phyloP scores from a whole-genome alignment of 2,329 filamentous ascomycete genomes.

The Cladosporium oxysporum region DNA sequence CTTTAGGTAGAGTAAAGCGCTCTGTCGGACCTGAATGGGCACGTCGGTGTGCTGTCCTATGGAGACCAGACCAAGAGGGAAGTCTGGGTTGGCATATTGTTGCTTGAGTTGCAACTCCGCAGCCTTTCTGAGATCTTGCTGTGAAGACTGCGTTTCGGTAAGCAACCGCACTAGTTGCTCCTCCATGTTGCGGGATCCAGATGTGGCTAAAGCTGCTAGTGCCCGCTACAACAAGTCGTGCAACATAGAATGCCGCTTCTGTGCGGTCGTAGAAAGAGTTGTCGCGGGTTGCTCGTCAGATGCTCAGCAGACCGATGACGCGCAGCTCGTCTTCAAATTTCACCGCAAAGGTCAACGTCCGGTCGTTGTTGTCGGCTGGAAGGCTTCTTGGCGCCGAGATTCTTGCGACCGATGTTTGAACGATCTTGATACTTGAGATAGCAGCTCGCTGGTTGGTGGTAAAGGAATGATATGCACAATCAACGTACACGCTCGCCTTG shows the following conservation, averaged over 20 bases:
- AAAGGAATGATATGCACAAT: not conserved
- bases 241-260: constrained; percentile 24
- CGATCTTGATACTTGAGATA: not conserved
- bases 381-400: constrained; percentile 14
- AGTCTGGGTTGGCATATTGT: constrained; percentile 67
- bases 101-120: constrained; percentile 81
- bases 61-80: constrained; percentile 76
- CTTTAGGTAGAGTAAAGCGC: constrained; percentile 77
- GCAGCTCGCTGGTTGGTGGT: not conserved
- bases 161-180: constrained; percentile 88
- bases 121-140: constrained; percentile 75
- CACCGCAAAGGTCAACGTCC: constrained; percentile 8
- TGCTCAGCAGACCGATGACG: constrained; percentile 9
- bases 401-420: not conserved
- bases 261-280: not conserved
- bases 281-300: not conserved
- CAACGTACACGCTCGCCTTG: not conserved
- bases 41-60: constrained; percentile 77
- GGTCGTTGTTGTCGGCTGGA: constrained; percentile 11
- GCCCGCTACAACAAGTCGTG: constrained; percentile 16
- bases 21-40: constrained; percentile 74
- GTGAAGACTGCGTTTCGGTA: constrained; percentile 77
- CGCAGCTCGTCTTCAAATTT: constrained; percentile 18
- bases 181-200: constrained; percentile 65
- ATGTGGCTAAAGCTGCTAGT: constrained; percentile 25